Evolutionary conservation across 305 asterid genomes (phyloP).

Genomic region (Rubia balearica): DNA sequence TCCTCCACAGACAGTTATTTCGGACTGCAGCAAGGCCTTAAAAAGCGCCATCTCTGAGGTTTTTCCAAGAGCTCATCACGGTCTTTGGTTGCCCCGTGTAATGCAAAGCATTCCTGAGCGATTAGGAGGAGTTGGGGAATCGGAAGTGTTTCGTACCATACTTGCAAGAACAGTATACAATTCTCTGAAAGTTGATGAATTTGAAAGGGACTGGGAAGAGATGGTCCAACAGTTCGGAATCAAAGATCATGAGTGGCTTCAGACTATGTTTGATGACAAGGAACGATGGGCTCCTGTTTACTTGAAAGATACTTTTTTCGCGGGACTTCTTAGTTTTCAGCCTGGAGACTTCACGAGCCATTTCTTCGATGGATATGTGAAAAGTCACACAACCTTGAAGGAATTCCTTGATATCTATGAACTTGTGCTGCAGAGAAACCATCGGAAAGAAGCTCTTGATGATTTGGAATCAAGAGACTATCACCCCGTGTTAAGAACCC

Average conservation of each 20-base stretch:
- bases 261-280: conserved; percentile 54
- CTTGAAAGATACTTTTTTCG: conserved; percentile 50
- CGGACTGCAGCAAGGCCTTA: conserved; percentile 51
- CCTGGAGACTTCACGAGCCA: conserved; percentile 30
- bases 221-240: conserved; percentile 51
- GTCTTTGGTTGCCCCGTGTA: conserved; percentile 46
- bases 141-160: conserved; percentile 37
- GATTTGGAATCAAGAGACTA: conserved; percentile 52
- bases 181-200: conserved; percentile 55
- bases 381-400: conserved; percentile 34
- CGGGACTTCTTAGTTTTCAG: conserved; percentile 39
- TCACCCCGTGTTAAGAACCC: conserved; percentile 40
- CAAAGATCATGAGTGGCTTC: conserved; percentile 49
- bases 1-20: conserved; percentile 65
- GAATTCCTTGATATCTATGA: conserved; percentile 49
- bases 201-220: conserved; percentile 72
- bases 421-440: conserved; percentile 34
- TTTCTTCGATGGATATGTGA: conserved; percentile 46
- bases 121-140: conserved; percentile 43
- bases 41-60: conserved; percentile 60
- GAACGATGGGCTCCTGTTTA: conserved; percentile 80
- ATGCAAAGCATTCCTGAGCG: conserved; percentile 38
- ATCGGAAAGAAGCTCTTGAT: conserved; percentile 46
- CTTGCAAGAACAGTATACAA: conserved; percentile 44
- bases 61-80: conserved; percentile 65